phyloP scores from a whole-genome alignment of 139 green algal genomes.

The Chlamydomonas eustigma region DNA sequence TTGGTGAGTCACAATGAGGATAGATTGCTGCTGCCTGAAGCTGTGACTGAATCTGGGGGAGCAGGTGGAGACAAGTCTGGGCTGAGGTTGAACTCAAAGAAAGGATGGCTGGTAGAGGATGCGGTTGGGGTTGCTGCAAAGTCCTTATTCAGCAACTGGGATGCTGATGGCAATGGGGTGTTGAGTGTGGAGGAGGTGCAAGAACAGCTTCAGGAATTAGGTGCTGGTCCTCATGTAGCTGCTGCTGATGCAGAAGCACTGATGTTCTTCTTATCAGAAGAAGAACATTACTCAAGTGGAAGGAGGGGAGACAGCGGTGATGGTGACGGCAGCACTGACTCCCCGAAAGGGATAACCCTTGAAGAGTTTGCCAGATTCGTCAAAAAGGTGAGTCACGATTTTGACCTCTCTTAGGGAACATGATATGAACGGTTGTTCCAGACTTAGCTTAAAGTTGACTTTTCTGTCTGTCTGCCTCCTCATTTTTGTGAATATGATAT shows the following conservation, averaged over 20 bases:
- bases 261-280: background rate
- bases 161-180: slow-evolving; percentile 21
- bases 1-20: slow-evolving; percentile 19
- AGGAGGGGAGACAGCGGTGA: background rate
- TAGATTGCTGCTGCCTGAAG: slow-evolving; percentile 18
- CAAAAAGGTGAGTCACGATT: background rate
- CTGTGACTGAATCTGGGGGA: background rate
- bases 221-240: background rate
- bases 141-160: slow-evolving; percentile 23
- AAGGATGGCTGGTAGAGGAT: background rate
- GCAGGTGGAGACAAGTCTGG: background rate
- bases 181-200: slow-evolving; percentile 15
- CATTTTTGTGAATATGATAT: slow-evolving; percentile 7
- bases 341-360: background rate
- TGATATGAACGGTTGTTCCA: background rate
- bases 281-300: background rate
- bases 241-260: slow-evolving; percentile 2
- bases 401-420: background rate
- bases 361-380: background rate
- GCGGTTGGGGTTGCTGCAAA: background rate
- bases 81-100: background rate
- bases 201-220: slow-evolving; percentile 2
- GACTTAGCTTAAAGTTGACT: background rate
- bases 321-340: background rate
- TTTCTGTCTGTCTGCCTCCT: background rate